Evolutionary conservation across 2,329 filamentous ascomycete genomes (phyloP).

Genomic region (Leptographium procerum): DNA sequence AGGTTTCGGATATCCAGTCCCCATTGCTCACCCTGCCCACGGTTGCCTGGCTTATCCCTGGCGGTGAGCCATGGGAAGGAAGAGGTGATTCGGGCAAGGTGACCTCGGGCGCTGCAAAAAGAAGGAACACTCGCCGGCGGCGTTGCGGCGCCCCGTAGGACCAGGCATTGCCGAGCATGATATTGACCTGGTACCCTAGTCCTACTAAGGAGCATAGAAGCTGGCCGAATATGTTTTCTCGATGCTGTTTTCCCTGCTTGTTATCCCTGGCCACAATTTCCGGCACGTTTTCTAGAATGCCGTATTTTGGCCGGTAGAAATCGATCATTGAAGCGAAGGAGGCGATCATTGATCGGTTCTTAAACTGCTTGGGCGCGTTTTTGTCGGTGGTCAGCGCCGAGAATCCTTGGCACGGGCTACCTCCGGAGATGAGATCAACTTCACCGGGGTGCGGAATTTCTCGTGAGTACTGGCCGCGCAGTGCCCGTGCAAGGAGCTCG

Average conservation of each 20-base stretch:
- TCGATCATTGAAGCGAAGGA: slow-evolving; percentile 67
- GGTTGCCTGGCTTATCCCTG: background rate
- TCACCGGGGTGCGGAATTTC: slow-evolving; percentile 47
- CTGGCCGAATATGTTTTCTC: slow-evolving; percentile 60
- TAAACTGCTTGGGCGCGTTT: slow-evolving; percentile 41
- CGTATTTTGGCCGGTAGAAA: slow-evolving; percentile 63
- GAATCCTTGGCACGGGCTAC: slow-evolving; percentile 70
- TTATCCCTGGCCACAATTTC: slow-evolving; percentile 30
- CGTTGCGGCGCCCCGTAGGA: slow-evolving; percentile 54
- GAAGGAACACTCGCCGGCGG: slow-evolving; percentile 58
- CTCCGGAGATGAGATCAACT: slow-evolving; percentile 59
- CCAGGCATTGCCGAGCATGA: slow-evolving; percentile 59
- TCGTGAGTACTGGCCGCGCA: slow-evolving; percentile 35
- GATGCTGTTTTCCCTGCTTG: slow-evolving; percentile 21
- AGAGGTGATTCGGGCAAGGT: slow-evolving; percentile 42
- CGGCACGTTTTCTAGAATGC: slow-evolving; percentile 65
- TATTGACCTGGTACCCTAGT: slow-evolving; percentile 63
- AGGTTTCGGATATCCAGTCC: slow-evolving; percentile 42
- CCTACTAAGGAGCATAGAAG: slow-evolving; percentile 62
- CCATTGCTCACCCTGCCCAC: slow-evolving; percentile 52
- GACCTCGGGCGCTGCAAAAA: slow-evolving; percentile 57
- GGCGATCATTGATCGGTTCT: slow-evolving; percentile 67
- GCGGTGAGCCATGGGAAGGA: slow-evolving; percentile 49
- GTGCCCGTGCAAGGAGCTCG: slow-evolving; percentile 45
- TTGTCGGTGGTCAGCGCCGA: slow-evolving; percentile 51